A percentile compares a stretch with the other conserved stretches of the same genome.
These are phyloP conservation scores for Paramecium primaurelia DNA, from an alignment of 73 alveolate genomes.

Conservation along the genomic window DNA sequence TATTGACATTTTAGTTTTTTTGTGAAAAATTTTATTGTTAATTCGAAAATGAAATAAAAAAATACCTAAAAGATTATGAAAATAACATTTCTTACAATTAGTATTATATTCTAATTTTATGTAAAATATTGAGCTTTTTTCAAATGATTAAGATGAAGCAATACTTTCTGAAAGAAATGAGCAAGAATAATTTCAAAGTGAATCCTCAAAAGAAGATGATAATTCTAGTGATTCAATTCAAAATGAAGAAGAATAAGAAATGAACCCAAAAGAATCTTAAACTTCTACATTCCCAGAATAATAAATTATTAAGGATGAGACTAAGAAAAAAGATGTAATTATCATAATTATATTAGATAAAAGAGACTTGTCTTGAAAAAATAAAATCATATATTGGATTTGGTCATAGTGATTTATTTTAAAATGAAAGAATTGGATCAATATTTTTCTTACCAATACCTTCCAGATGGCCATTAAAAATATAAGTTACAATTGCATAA, in stretches of 20 bases:
- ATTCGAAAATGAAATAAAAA: neutral
- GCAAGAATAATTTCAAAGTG: neutral
- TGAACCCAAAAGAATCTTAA: neutral
- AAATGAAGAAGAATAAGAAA: neutral
- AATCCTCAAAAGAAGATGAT: neutral
- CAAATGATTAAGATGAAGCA: conserved; percentile 10
- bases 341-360: neutral
- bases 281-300: neutral
- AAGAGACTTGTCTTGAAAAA: conserved; percentile 26
- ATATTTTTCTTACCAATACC: conserved; percentile 6
- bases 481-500: neutral
- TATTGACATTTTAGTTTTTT: neutral
- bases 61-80: neutral
- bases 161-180: conserved; percentile 15
- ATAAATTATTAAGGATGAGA: neutral
- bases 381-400: conserved; percentile 31
- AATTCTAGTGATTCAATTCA: neutral
- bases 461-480: neutral
- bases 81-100: neutral
- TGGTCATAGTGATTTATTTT: neutral
- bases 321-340: neutral
- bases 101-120: neutral
- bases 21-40: neutral
- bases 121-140: neutral
- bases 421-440: neutral